Evolutionary conservation across 1,284 basidiomycete genomes (phyloP).

Genomic region (Gymnopus androsaceus): DNA sequence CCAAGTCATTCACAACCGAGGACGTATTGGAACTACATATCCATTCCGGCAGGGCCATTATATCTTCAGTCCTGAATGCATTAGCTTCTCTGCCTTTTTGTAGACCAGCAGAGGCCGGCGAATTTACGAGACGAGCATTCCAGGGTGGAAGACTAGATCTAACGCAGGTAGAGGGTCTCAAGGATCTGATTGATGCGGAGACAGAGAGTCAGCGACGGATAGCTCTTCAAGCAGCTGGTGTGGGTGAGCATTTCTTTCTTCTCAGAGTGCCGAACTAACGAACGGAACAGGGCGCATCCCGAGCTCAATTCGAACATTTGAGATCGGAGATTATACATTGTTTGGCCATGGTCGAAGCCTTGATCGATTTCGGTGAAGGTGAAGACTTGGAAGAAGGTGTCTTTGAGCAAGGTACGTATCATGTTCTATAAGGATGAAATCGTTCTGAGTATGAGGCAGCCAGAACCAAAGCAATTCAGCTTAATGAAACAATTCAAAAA

Average conservation of each 20-base stretch:
- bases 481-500: slow-evolving; percentile 51
- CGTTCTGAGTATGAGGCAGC: slow-evolving; percentile 32
- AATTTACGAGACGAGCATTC: slow-evolving; percentile 86
- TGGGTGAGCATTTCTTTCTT: slow-evolving; percentile 35
- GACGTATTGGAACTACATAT: slow-evolving; percentile 85
- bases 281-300: slow-evolving; percentile 54
- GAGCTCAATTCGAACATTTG: slow-evolving; percentile 62
- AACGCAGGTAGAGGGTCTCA: slow-evolving; percentile 82
- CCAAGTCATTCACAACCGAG: slow-evolving; percentile 80
- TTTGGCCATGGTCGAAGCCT: slow-evolving; percentile 78
- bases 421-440: not conserved
- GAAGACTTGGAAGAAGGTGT: slow-evolving; percentile 83
- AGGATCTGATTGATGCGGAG: slow-evolving; percentile 83
- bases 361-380: slow-evolving; percentile 90
- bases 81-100: slow-evolving; percentile 61
- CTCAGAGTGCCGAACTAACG: not conserved
- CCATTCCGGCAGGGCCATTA: slow-evolving; percentile 83
- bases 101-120: slow-evolving; percentile 80
- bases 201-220: slow-evolving; percentile 79
- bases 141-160: slow-evolving; percentile 78
- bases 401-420: slow-evolving; percentile 56
- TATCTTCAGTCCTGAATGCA: slow-evolving; percentile 66
- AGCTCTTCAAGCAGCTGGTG: slow-evolving; percentile 69
- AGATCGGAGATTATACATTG: slow-evolving; percentile 67
- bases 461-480: slow-evolving; percentile 42